Evolutionary conservation across 2,329 filamentous ascomycete species (phyloP).

Genomic region (Diaporthe nobilis): DNA sequence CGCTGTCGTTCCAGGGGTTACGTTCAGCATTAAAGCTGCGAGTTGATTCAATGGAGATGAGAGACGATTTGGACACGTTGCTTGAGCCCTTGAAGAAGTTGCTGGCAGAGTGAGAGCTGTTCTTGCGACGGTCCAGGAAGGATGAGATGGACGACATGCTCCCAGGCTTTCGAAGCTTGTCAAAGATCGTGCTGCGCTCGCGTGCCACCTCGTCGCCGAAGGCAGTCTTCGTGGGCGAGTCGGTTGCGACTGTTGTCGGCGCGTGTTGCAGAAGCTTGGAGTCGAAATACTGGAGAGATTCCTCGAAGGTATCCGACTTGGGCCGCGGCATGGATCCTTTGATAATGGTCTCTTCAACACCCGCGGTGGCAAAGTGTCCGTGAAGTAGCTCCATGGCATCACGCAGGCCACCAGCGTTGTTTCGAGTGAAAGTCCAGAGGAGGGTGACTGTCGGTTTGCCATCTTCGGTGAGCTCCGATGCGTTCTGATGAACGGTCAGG

Average conservation of each 20-base stretch:
- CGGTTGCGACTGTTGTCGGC: slow-evolving; percentile 82
- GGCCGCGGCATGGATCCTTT: slow-evolving; percentile 97
- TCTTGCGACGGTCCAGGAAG: slow-evolving; percentile 96
- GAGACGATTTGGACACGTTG: slow-evolving; percentile 93
- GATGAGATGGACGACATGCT: slow-evolving; percentile 95
- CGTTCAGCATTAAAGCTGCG: slow-evolving; percentile 91
- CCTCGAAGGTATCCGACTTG: slow-evolving; percentile 98
- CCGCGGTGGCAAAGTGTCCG: slow-evolving; percentile 85
- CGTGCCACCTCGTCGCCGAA: slow-evolving; percentile 86
- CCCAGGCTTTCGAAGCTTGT: slow-evolving; percentile 92
- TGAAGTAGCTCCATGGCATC: slow-evolving; percentile 97
- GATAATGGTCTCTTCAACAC: slow-evolving; percentile 88
- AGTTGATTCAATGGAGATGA: slow-evolving; percentile 95
- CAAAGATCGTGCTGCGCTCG: slow-evolving; percentile 87
- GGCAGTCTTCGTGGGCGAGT: slow-evolving; percentile 88
- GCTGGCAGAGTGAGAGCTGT: slow-evolving; percentile 86
- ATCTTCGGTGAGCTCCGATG: slow-evolving; percentile 70
- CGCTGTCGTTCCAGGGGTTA: slow-evolving; percentile 98
- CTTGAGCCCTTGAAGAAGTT: slow-evolving; percentile 92
- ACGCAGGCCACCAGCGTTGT: slow-evolving; percentile 94
- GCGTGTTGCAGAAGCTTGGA: slow-evolving; percentile 96
- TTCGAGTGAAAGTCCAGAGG: slow-evolving; percentile 89
- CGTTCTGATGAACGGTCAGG: slow-evolving; percentile 78
- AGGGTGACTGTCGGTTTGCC: slow-evolving; percentile 73
- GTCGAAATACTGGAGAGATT: slow-evolving; percentile 96